Percentiles rank a stretch among this genome's conserved stretches.
phyloP scores from a whole-genome alignment of 1,284 basidiomycete genomes.

The Somion occarium region DNA sequence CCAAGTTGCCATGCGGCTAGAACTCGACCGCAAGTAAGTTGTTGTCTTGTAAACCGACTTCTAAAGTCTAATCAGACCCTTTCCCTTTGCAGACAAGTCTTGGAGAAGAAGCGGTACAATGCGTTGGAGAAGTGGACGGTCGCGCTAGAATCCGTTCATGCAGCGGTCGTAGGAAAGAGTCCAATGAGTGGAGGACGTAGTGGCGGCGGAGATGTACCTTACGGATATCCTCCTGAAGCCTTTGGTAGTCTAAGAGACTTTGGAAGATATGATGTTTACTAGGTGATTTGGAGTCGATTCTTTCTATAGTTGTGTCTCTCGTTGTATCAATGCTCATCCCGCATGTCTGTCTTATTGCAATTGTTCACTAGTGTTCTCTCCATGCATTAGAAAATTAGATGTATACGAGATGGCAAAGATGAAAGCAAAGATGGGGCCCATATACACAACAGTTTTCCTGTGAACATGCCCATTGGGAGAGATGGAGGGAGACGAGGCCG shows the following conservation, averaged over 20 bases:
- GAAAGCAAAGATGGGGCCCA: not conserved
- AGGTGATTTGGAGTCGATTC: too few species aligned
- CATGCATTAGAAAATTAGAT: not conserved
- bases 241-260: not conserved
- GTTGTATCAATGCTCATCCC: not conserved
- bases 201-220: slow-evolving; percentile 16
- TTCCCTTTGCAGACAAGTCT: slow-evolving; percentile 61
- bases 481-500: too few species aligned
- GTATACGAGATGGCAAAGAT: not conserved
- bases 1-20: slow-evolving; percentile 88
- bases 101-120: slow-evolving; percentile 80
- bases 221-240: slow-evolving; percentile 6
- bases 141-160: slow-evolving; percentile 69
- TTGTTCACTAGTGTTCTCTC: not conserved
- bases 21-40: slow-evolving; percentile 86
- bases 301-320: not conserved
- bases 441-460: not conserved
- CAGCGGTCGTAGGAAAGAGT: slow-evolving; percentile 70
- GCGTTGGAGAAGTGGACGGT: slow-evolving; percentile 81
- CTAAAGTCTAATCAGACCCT: too few species aligned
- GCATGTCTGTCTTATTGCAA: not conserved
- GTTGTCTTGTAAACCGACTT: too few species aligned
- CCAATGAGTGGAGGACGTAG: slow-evolving; percentile 34
- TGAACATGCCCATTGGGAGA: not conserved
- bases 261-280: not conserved